Evolutionary conservation across 495 filamentous ascomycete species (phyloP).

Genomic region (Penicillium odoratum): DNA sequence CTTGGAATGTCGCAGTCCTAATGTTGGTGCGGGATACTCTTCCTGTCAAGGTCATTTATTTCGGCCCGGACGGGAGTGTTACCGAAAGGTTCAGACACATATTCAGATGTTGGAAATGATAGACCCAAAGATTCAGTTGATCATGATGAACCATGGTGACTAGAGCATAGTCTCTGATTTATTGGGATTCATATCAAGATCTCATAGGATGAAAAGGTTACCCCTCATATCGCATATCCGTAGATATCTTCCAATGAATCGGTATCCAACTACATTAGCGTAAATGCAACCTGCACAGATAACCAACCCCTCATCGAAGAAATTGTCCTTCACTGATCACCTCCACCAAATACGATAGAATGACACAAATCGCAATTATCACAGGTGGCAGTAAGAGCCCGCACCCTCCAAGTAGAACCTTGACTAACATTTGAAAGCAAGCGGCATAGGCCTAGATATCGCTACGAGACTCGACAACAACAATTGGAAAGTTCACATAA

Average conservation of each 20-base stretch:
- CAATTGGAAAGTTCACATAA: constrained; percentile 22
- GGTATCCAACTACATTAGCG: background rate
- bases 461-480: constrained; percentile 14
- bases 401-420: background rate
- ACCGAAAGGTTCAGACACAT: no score
- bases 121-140: no score
- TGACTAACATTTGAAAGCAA: constrained; percentile 10
- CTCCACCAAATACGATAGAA: background rate
- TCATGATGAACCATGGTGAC: no score
- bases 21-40: no score
- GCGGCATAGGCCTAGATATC: constrained; percentile 25
- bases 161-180: no score
- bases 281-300: background rate
- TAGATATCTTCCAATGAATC: background rate
- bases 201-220: no score
- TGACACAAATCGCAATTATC: constrained; percentile 13
- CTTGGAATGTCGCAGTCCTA: no score
- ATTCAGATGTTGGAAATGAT: no score
- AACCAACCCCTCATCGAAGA: background rate
- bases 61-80: no score
- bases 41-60: no score
- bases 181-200: no score
- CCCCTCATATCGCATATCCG: background rate
- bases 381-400: constrained; percentile 18
- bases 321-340: no score